Conservation (phyloP, 345 rosid species). For the Dipteronia dyeriana region DNA sequence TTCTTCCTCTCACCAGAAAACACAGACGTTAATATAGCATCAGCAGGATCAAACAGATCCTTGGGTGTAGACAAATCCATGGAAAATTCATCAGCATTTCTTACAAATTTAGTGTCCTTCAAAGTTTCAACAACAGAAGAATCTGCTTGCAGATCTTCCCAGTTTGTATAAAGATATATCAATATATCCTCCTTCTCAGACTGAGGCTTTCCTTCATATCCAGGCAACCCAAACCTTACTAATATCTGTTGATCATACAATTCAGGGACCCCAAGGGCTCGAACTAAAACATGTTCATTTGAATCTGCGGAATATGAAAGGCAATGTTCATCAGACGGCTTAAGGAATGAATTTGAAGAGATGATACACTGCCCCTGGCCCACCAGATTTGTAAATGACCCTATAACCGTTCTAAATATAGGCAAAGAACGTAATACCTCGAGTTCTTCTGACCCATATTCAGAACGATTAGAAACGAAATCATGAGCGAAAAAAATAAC, state of each 20-base stretch:
- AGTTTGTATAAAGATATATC: conserved; percentile 60
- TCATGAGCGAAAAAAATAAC: conserved; percentile 78
- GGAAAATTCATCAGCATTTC: conserved; percentile 75
- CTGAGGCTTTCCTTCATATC: conserved; percentile 65
- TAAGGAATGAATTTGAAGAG: conserved; percentile 78
- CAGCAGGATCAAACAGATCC: conserved; percentile 87
- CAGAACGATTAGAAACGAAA: conserved; percentile 55
- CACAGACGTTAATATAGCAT: conserved; percentile 73
- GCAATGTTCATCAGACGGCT: conserved; percentile 71
- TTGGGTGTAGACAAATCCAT: conserved; percentile 63
- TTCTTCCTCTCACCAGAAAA: conserved; percentile 81
- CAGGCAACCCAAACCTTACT: conserved; percentile 84
- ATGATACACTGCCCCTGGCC: conserved; percentile 68
- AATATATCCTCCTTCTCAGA: conserved; percentile 80
- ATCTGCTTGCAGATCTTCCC: conserved; percentile 75
- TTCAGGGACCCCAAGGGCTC: conserved; percentile 81
- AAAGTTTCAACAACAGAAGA: conserved; percentile 74
- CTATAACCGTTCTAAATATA: conserved; percentile 71
- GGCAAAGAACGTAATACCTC: conserved; percentile 78
- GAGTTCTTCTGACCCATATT: conserved; percentile 66
- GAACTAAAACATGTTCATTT: conserved; percentile 58
- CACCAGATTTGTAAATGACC: conserved; percentile 60
- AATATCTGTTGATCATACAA: conserved; percentile 79
- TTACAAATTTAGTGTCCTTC: conserved; percentile 77
- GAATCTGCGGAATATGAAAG: conserved; percentile 67